Evolutionary conservation across 2,329 filamentous ascomycete species (phyloP).

Genomic region (Coniosporium uncinatum): DNA sequence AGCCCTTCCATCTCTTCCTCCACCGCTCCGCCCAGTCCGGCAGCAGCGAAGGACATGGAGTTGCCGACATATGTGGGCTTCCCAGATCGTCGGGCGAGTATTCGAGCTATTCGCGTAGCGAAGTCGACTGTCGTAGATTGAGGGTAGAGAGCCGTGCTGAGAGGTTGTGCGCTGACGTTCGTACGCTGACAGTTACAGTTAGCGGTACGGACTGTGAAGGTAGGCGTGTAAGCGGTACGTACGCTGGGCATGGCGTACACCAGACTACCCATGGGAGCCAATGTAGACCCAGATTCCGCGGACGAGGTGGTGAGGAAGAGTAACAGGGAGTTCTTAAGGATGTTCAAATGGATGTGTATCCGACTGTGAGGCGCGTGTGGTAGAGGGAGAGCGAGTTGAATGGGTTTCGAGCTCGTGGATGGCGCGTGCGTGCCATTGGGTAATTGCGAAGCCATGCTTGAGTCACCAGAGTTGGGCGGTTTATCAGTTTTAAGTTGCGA

Average conservation of each 20-base stretch:
- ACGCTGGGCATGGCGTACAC: conserved; percentile 94
- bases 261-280: conserved; percentile 71
- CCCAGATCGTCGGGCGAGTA: conserved; percentile 67
- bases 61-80: conserved; percentile 88
- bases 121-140: conserved; percentile 79
- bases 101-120: conserved; percentile 76
- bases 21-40: conserved; percentile 71
- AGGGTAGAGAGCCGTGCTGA: conserved; percentile 76
- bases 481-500: too few relatives aligned
- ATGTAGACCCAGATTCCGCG: conserved; percentile 25
- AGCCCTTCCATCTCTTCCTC: conserved; percentile 96
- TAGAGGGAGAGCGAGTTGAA: conserved; percentile 51
- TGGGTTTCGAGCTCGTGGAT: conserved; percentile 17
- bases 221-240: conserved; percentile 65
- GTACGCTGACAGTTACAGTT: conserved; percentile 22
- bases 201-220: conserved; percentile 68
- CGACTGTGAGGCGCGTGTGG: conserved; percentile 50
- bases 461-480: too few relatives aligned
- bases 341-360: conserved; percentile 52
- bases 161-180: conserved; percentile 36
- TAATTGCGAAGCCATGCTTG: neutral
- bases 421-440: neutral
- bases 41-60: conserved; percentile 71
- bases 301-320: conserved; percentile 52
- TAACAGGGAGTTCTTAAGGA: conserved; percentile 44